Evolutionary conservation across 2,329 filamentous ascomycete species (phyloP), one percentile per base, ranked within the genome.

Genomic region (Pyrenophora seminiperda): DNA sequence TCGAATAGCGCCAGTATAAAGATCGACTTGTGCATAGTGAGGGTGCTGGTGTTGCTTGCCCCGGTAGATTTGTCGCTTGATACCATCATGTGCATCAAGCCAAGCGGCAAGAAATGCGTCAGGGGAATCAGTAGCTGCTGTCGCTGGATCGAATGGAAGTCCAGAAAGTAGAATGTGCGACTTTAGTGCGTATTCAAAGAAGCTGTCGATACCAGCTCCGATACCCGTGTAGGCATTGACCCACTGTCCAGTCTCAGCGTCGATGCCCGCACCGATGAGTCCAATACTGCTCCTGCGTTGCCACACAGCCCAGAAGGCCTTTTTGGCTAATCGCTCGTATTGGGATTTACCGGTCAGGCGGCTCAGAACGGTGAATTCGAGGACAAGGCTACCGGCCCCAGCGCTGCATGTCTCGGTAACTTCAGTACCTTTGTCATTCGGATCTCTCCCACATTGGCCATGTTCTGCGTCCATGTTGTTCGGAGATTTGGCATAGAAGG

Each of bases 231-330:
- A 92, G 2, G 89, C 83, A 7, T 88, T 88, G 27, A 94, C 87
- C 94, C 94, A 99, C 60, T 88, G 81, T 0, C 93, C 94, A 20
- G 85, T 88, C 68, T 97, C 93, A 1, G 91, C 90, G 75, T 96
- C 93, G 54, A 99, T 91, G 2, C 92, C 93, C 49, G 91, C 89
- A 6, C 93, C 94, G 56, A 99, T 87, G 18, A 99, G 79, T 3
- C 90, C 91, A 63, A 96, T 90, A 32, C 86, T 83, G 70, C 90
- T 97, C 57, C 92, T 84, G 47, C 90, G 82, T 34, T 87, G 80
- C 94, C 94, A 99, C n/a, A 99, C 90, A 18, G 92, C 89, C 91
- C 93, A 97, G 66, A 99, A 99, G 0, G 94, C 93, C 48, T 89
- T 81, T 73, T 97, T 97, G 1, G 90, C 93, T 13, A 90, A 81